Percentiles rank a stretch among this genome's conserved stretches.
phyloP scores from a whole-genome alignment of 1,139 yeast genomes.

The Tardiomyces depauwii region DNA sequence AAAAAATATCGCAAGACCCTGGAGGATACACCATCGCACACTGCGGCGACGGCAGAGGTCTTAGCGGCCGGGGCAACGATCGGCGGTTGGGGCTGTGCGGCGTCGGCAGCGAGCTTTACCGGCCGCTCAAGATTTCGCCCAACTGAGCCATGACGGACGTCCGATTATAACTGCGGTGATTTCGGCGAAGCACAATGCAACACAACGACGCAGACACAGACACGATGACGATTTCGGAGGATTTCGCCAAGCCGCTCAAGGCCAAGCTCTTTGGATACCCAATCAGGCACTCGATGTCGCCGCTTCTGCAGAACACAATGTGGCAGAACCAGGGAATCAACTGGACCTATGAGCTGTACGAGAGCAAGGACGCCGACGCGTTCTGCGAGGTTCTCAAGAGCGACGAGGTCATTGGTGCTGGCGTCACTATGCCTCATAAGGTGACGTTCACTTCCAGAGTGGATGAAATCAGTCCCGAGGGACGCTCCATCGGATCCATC shows the following conservation, averaged over 20 bases:
- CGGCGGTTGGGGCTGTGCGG: too few relatives aligned
- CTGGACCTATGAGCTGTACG: slow-evolving; percentile 56
- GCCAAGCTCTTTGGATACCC: slow-evolving; percentile 59
- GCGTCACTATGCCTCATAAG: slow-evolving; percentile 86
- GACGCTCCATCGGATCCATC: slow-evolving; percentile 80
- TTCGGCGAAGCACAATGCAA: too few relatives aligned
- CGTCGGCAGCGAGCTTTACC: too few relatives aligned
- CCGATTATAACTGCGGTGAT: too few relatives aligned
- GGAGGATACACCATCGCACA: too few relatives aligned
- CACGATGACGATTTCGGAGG: not conserved
- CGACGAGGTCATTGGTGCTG: slow-evolving; percentile 66
- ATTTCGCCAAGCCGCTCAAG: not conserved
- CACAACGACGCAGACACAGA: not conserved
- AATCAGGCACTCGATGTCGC: slow-evolving; percentile 78
- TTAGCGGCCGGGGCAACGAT: too few relatives aligned
- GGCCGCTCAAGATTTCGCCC: too few relatives aligned
- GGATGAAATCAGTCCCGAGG: slow-evolving; percentile 51
- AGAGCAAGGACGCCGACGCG: slow-evolving; percentile 44
- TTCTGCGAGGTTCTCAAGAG: slow-evolving; percentile 37
- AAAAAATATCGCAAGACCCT: too few relatives aligned
- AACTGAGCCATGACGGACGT: too few relatives aligned
- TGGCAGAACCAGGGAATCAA: slow-evolving; percentile 68
- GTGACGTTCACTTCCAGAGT: slow-evolving; percentile 61
- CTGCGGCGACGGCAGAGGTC: too few relatives aligned
- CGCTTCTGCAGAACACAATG: slow-evolving; percentile 70